Base-by-base conservation (phyloP, 352 stramenopile species). In the Pythium aristosporum region DNA sequence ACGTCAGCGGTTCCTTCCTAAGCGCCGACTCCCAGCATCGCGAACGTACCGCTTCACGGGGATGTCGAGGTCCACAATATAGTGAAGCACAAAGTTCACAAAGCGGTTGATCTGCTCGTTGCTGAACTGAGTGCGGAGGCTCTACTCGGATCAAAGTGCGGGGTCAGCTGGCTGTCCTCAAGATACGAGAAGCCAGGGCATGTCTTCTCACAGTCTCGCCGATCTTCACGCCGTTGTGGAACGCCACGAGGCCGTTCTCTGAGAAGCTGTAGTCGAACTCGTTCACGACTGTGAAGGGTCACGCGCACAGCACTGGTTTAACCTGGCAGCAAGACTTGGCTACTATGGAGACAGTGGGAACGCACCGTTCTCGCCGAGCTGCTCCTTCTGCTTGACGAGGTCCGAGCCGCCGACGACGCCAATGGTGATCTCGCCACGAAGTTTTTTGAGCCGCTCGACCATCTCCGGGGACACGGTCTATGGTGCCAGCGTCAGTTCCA, bases 191-290 rank as follows among this genome's bases (percentile, higher is more conserved):
- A 44, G 7, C 11, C 32, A 32, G 36, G 21, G 7, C 2, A 18
- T 43, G 23, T 21, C 37, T 42, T 20, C 67, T 36, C 58, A 95
- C 89, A 76, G 87, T 92, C 72, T 94, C 85, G 61, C 85, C 90
- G 55, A 98, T 88, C 56, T 97, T 82, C 48, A 88, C 73, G 44
- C 96, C 97, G 63, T 98, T 85, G 76, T 99, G 98, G 81, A 98
- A 99, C 3, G 94, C 98, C 43, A 99, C 94, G 20, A 99, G 86
- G 23, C 98, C 98, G 77, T 99, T 99, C 79, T 99, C 96, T 28
- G 91, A 98, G 76, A 99, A 99, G 81, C 97, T 99, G 84, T 98
- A 99, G 71, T 98, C 96, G 71, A 99, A 99, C 25, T 98, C 79
- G 51, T 94, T 70, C n/a, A 87, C 82, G 48, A 99, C 89, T 96